A percentile compares a stretch with the other conserved stretches of the same genome.
These are phyloP conservation scores for Saccharomycopsis selenospora DNA, from an alignment of 805 yeast genomes.

Conservation along the genomic window DNA sequence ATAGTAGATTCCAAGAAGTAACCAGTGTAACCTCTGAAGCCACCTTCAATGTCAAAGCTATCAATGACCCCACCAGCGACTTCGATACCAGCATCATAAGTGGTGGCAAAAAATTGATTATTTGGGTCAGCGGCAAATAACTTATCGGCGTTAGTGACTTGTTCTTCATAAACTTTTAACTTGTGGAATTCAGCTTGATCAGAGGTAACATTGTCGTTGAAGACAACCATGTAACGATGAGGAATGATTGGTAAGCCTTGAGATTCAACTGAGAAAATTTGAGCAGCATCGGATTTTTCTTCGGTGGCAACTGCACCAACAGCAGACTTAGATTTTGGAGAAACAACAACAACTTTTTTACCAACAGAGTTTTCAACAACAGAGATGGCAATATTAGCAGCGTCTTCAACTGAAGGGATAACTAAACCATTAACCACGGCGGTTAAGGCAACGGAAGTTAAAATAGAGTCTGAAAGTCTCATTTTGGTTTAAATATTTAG, in stretches of 20 bases:
- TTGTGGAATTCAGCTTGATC: constrained; percentile 58
- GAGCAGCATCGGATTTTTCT: constrained; percentile 31
- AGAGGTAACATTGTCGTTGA: constrained; percentile 55
- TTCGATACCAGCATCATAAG: constrained; percentile 23
- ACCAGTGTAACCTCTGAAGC: constrained; percentile 77
- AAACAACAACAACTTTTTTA: constrained; percentile 6
- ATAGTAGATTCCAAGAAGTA: constrained; percentile 68
- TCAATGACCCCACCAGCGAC: constrained; percentile 29
- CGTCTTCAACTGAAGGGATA: constrained; percentile 44
- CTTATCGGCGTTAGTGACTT: constrained; percentile 35
- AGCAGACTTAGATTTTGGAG: constrained; percentile 9
- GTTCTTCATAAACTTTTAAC: constrained; percentile 54
- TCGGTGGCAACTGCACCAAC: constrained; percentile 19
- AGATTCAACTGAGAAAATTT: constrained; percentile 39
- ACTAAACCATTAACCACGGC: constrained; percentile 45
- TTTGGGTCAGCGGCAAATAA: constrained; percentile 30
- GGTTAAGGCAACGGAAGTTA: constrained; percentile 33
- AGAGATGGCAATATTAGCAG: constrained; percentile 32
- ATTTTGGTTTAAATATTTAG: too few relatives aligned
- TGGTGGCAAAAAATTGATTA: constrained; percentile 33
- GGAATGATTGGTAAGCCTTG: constrained; percentile 48
- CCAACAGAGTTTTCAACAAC: constrained; percentile 19
- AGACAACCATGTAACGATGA: constrained; percentile 76
- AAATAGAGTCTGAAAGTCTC: constrained; percentile 24
- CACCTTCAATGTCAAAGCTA: constrained; percentile 49